Evolutionary conservation across 2,329 filamentous ascomycete species (phyloP).

Genomic region (Exophiala calicioides): DNA sequence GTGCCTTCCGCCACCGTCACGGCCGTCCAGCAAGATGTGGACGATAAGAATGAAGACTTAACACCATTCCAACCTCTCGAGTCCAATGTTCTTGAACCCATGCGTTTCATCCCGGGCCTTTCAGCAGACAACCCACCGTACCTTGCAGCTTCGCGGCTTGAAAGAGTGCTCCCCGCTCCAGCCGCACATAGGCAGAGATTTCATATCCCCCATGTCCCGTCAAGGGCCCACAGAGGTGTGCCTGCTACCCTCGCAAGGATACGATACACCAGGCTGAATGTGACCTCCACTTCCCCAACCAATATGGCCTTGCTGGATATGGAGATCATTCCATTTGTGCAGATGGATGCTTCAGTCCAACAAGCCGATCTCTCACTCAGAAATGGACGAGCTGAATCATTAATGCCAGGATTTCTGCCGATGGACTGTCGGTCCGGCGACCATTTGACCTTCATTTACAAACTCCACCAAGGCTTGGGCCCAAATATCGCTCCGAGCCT

Average conservation of each 20-base stretch:
- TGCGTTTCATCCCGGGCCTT: conserved; percentile 52
- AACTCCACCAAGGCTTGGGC: conserved; percentile 45
- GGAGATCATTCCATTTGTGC: conserved; percentile 56
- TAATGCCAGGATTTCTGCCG: conserved; percentile 42
- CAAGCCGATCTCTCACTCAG: conserved; percentile 49
- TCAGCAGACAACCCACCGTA: conserved; percentile 52
- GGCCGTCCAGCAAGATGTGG: conserved; percentile 38
- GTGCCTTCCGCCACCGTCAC: conserved; percentile 42
- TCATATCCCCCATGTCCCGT: conserved; percentile 56
- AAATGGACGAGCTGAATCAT: conserved; percentile 49
- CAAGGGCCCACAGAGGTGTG: conserved; percentile 56
- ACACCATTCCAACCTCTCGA: conserved; percentile 58
- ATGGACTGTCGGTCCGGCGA: conserved; percentile 54
- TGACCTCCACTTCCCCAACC: conserved; percentile 45
- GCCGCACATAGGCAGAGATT: conserved; percentile 52
- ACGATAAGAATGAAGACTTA: conserved; percentile 53
- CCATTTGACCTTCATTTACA: conserved; percentile 60
- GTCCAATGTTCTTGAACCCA: conserved; percentile 58
- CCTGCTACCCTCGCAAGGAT: conserved; percentile 59
- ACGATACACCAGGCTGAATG: conserved; percentile 53
- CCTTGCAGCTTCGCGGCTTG: conserved; percentile 59
- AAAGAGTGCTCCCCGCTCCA: conserved; percentile 56
- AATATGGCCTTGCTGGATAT: conserved; percentile 57
- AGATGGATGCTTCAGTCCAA: conserved; percentile 52
- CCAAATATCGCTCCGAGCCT: conserved; percentile 21